These are phyloP conservation scores for Naumovozyma dairenensis DNA, from an alignment of 805 yeast genomes.

Conservation along the genomic window DNA sequence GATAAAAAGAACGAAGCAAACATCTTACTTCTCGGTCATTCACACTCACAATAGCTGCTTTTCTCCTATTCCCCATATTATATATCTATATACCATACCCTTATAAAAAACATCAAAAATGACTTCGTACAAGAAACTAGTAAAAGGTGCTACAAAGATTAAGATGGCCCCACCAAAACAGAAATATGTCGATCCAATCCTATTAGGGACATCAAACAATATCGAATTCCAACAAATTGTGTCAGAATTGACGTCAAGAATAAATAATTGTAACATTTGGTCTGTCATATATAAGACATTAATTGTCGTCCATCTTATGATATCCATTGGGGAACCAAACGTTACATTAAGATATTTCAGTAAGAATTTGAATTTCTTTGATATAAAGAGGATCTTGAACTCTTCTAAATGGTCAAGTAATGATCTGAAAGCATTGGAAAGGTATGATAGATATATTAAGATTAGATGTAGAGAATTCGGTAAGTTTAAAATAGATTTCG, in stretches of 20 bases:
- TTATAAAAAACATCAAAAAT: too few relatives aligned
- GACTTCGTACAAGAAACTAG: conserved; percentile 53
- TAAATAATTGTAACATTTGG: conserved; percentile 71
- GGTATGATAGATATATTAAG: conserved; percentile 64
- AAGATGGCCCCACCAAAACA: conserved; percentile 95
- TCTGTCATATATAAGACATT: conserved; percentile 80
- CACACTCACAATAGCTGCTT: too few relatives aligned
- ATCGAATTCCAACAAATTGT: conserved; percentile 57
- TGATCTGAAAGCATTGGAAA: conserved; percentile 48
- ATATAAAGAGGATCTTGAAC: conserved; percentile 22
- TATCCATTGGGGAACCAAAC: conserved; percentile 61
- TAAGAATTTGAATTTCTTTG: conserved; percentile 41
- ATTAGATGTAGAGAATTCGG: conserved; percentile 61
- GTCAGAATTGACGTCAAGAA: conserved; percentile 47
- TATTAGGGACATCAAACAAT: conserved; percentile 34
- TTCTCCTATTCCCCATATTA: too few relatives aligned
- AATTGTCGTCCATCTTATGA: conserved; percentile 80
- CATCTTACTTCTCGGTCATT: too few relatives aligned
- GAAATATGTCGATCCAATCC: conserved; percentile 87
- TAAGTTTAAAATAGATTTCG: conserved; percentile 58
- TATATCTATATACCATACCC: too few relatives aligned
- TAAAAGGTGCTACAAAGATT: conserved; percentile 67
- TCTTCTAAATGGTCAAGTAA: conserved; percentile 28
- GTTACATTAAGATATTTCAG: conserved; percentile 53
- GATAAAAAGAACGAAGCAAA: too few relatives aligned